Conservation (phyloP, 805 yeast genomes). For the Ogataea minuta region DNA sequence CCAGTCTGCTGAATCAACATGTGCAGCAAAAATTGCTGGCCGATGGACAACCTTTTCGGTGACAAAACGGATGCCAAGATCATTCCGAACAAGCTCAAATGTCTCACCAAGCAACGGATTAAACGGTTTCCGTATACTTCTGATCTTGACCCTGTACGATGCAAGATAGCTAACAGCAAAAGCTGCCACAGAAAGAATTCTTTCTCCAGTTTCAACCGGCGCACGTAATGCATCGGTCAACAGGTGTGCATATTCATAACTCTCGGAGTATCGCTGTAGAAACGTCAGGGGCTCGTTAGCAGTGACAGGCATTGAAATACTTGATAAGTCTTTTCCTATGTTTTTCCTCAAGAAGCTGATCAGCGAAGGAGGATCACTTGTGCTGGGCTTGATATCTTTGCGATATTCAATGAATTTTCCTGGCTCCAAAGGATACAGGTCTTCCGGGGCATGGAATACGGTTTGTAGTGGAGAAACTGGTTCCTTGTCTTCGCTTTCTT, state of each 20-base stretch:
- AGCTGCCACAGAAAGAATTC: constrained; percentile 66
- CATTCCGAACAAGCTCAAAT: constrained; percentile 84
- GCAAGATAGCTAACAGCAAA: constrained; percentile 80
- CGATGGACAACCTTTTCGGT: constrained; percentile 87
- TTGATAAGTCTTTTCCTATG: constrained; percentile 85
- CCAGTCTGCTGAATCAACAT: constrained; percentile 75
- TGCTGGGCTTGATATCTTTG: constrained; percentile 54
- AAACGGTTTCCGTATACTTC: constrained; percentile 86
- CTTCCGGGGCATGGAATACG: constrained; percentile 18
- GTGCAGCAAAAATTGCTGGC: constrained; percentile 82
- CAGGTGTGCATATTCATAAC: constrained; percentile 70
- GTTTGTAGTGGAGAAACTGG: neutral
- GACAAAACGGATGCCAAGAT: constrained; percentile 66
- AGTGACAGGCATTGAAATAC: constrained; percentile 91
- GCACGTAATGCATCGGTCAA: constrained; percentile 59
- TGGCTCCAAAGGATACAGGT: constrained; percentile 70
- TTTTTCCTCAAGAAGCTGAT: constrained; percentile 79
- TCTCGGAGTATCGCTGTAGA: constrained; percentile 76
- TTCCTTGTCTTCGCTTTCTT: constrained; percentile 13
- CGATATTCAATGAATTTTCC: constrained; percentile 48
- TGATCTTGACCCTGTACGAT: constrained; percentile 65
- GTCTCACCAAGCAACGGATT: constrained; percentile 95
- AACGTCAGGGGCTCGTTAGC: constrained; percentile 89
- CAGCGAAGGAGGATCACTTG: constrained; percentile 75
- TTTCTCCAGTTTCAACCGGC: constrained; percentile 49